Base-by-base conservation (phyloP, 176 grass and related monocot genomes). In the Raddia guianensis region DNA sequence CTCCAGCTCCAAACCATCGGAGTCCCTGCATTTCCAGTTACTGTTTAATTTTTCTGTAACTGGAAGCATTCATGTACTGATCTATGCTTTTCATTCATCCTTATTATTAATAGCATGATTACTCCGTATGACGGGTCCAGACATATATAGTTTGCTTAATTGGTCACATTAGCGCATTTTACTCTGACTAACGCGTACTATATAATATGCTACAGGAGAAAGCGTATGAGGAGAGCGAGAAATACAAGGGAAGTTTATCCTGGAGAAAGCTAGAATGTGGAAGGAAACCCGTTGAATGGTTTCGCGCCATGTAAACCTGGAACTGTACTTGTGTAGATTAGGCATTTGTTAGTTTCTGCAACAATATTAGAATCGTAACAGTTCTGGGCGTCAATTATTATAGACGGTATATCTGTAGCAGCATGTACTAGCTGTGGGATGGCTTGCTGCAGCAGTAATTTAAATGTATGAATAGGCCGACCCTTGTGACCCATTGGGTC, bases 191-290 rank as follows among this genome's bases (percentile, higher is more conserved):
- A 44, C 52, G 14, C 11, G 9, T 61, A 66, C 27, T 12, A 11
- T 74, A 6, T 66, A 21, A 10, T 66, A 13, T 46, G 19, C n/a
- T 19, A 10, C 84, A 91, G 92, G 89, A 91, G 83, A 94, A 91
- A 73, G 89, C 92, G n/a, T n/a, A n/a, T n/a, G n/a, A n/a, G n/a
- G n/a, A n/a, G n/a, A n/a, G n/a, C n/a, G n/a, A n/a, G n/a, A n/a
- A 89, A 51, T 94, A 91, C 86, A 94, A 94, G 92, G 92, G n/a
- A 94, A 81, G 57, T 94, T 86, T 62, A 86, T 94, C 46, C 68
- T 94, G 54, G 92, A 94, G 40, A 91, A 68, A 69, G 49, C 86
- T 53, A 47, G 76, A 77, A 77, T 94, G 67, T 68, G 52, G 66
- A 91, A 89, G 72, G 82, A 86, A 68, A 65, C 65, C 54, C 82